These are phyloP conservation scores for Wickerhamomyces rabaulensis DNA, from an alignment of 805 yeast genomes.

Conservation along the genomic window DNA sequence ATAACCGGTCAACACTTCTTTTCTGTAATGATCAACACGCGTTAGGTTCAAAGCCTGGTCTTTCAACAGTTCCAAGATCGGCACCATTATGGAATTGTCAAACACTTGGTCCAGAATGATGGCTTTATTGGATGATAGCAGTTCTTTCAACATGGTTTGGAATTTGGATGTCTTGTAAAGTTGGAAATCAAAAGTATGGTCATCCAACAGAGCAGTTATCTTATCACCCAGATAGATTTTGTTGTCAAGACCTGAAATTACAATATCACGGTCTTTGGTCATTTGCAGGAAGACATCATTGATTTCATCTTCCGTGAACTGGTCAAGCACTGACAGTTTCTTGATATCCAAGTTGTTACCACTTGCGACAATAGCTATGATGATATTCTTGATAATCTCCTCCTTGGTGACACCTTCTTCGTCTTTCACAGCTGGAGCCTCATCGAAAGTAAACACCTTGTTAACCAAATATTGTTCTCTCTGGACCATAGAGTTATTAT, in stretches of 20 bases:
- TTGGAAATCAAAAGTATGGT: slow-evolving; percentile 24
- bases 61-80: slow-evolving; percentile 52
- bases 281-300: slow-evolving; percentile 36
- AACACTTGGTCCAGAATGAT: slow-evolving; percentile 45
- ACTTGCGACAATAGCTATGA: slow-evolving; percentile 29
- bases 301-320: slow-evolving; percentile 46
- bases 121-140: slow-evolving; percentile 46
- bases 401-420: background rate
- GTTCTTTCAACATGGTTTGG: slow-evolving; percentile 34
- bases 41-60: slow-evolving; percentile 35
- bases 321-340: slow-evolving; percentile 27
- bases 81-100: slow-evolving; percentile 58
- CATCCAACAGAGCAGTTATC: slow-evolving; percentile 19
- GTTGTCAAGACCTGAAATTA: slow-evolving; percentile 39
- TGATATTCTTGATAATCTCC: slow-evolving; percentile 22
- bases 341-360: slow-evolving; percentile 23
- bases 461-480: slow-evolving; percentile 52
- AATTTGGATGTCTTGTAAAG: slow-evolving; percentile 46
- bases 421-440: background rate
- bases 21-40: slow-evolving; percentile 51
- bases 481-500: slow-evolving; percentile 63
- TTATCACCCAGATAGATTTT: slow-evolving; percentile 30
- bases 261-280: slow-evolving; percentile 50
- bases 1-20: slow-evolving; percentile 52
- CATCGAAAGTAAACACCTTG: slow-evolving; percentile 36